These are phyloP conservation scores for Apophysomyces elegans DNA, from an alignment of 371 early-diverging fungal species.

Conservation along the genomic window DNA sequence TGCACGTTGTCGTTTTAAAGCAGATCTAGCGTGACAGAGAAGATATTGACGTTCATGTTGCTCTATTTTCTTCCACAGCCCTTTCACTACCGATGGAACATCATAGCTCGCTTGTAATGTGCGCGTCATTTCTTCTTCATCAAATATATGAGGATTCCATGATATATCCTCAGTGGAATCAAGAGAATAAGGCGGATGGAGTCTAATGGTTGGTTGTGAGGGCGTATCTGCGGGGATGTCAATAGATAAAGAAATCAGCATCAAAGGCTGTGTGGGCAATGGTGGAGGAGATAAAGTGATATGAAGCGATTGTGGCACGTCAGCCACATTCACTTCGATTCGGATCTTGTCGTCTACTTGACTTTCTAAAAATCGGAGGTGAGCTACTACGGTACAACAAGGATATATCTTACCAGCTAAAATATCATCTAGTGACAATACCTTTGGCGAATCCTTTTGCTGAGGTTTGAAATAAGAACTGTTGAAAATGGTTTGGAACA, in stretches of 20 bases:
- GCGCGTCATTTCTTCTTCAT: slow-evolving; percentile 38
- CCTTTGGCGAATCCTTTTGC: slow-evolving; percentile 11
- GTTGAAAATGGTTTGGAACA: slow-evolving; percentile 59
- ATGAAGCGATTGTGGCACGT: slow-evolving; percentile 40
- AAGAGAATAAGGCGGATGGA: slow-evolving; percentile 27
- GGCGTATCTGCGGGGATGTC: slow-evolving; percentile 41
- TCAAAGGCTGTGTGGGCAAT: slow-evolving; percentile 22
- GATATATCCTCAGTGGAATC: slow-evolving; percentile 19
- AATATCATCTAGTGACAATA: slow-evolving; percentile 35
- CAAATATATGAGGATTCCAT: slow-evolving; percentile 45
- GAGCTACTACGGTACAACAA: background rate
- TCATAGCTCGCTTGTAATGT: slow-evolving; percentile 33
- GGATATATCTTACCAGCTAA: slow-evolving; percentile 30
- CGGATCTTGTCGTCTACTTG: slow-evolving; percentile 24
- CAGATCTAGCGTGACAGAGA: background rate
- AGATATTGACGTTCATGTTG: slow-evolving; percentile 14
- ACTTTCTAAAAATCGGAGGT: slow-evolving; percentile 17
- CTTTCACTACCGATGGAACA: slow-evolving; percentile 32
- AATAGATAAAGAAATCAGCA: slow-evolving; percentile 38
- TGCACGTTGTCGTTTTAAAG: slow-evolving; percentile 11
- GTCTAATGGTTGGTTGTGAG: slow-evolving; percentile 30
- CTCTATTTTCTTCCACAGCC: slow-evolving; percentile 42
- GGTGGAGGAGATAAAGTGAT: slow-evolving; percentile 41
- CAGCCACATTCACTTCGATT: slow-evolving; percentile 34
- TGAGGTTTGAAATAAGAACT: slow-evolving; percentile 11